A percentile compares a stretch with the other conserved stretches of the same genome.
Evolutionary conservation across 2,329 filamentous ascomycete species (phyloP).

Genomic region (Fulvia fulva): DNA sequence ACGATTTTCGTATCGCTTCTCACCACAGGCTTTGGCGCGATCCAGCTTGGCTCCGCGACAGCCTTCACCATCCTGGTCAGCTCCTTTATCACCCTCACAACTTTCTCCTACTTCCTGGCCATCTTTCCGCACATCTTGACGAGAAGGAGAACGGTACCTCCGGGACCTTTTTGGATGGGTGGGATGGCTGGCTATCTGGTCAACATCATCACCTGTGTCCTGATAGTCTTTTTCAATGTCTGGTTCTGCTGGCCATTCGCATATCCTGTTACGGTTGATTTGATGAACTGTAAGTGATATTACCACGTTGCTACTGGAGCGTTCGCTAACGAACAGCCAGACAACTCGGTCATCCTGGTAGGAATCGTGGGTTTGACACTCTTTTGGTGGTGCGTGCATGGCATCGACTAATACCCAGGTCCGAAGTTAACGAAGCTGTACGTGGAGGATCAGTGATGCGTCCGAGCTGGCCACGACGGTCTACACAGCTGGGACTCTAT

Average conservation of each 20-base stretch:
- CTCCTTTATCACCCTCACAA: constrained; percentile 36
- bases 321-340: constrained; percentile 39
- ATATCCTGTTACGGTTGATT: constrained; percentile 25
- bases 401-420: constrained; percentile 47
- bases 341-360: constrained; percentile 53
- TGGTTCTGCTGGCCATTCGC: constrained; percentile 36
- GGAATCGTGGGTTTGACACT: constrained; percentile 47
- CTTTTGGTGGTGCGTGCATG: constrained; percentile 51
- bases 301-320: not conserved
- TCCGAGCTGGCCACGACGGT: too few relatives aligned
- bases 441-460: constrained; percentile 5
- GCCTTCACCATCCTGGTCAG: constrained; percentile 37
- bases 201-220: constrained; percentile 31
- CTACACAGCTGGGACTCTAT: too few relatives aligned
- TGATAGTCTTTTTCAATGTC: constrained; percentile 36
- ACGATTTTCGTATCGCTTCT: constrained; percentile 54
- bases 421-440: constrained; percentile 50
- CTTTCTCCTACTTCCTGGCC: constrained; percentile 34
- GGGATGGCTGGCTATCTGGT: constrained; percentile 26
- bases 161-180: constrained; percentile 36
- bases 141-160: constrained; percentile 30
- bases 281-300: constrained; percentile 38
- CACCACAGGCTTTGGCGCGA: constrained; percentile 42
- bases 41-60: constrained; percentile 30
- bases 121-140: constrained; percentile 35